Evolutionary conservation across 192 early-diverging fungal species (phyloP), one percentile per base, ranked within the genome.

Genomic region (Mortierella hygrophila): DNA sequence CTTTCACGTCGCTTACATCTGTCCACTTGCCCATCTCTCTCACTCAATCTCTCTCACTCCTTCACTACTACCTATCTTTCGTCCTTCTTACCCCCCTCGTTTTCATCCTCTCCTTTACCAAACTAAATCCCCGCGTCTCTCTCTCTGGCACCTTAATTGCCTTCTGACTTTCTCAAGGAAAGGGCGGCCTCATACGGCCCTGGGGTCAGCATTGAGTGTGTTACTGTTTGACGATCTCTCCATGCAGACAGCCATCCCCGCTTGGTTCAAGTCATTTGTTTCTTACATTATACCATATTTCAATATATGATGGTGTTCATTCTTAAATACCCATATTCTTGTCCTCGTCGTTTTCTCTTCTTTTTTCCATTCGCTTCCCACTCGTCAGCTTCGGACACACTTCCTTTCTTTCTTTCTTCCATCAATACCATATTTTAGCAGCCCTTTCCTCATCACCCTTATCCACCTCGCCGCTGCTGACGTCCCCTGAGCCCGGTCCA

Each of bases 161-260:
- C 11, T 15, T 32, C 11, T 65, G 10, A 9, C 55, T 26, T 57
- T 23, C n/a, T 54, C 52, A 65, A 65, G 26, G 29, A 65, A 65
- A 57, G 29, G 60, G 26, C 26, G 29, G 11, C n/a, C n/a, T 29
- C 57, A 65, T 65, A 60, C 29, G 26, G 15, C 7, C 60, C 60
- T 29, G 26, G 60, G 29, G 29, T n/a, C 1, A 26, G 55, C n/a
- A 9, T 32, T 65, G 60, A 32, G 15, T 29, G 7, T 15, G 29
- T 32, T 65, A 65, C 60, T 65, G 60, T 65, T 60, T 65, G 60
- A 65, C 60, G 60, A 65, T 65, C 60, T 13, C 60, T 3, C 29
- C 55, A 8, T 6, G 5, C 11, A 3, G 16, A 20, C 49, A 52
- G 44, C 44, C 44, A 46, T 46, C 2, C 13, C 13, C 44, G 11